Conservation (phyloP, 495 filamentous ascomycete genomes). For the Lasiosphaeriaceae sp. region DNA sequence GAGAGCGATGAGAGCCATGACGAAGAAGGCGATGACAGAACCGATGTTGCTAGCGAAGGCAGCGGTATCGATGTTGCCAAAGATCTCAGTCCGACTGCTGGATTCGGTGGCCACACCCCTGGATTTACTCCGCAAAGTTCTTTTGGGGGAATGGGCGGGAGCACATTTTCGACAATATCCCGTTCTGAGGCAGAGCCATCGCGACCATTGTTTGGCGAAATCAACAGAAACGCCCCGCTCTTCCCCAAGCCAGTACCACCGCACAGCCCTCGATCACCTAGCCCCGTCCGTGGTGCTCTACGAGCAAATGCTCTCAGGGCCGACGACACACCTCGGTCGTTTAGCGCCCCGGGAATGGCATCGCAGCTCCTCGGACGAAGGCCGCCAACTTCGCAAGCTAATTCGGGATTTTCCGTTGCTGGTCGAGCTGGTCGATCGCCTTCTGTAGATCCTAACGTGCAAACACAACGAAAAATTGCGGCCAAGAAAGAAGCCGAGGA, state of each 20-base stretch:
- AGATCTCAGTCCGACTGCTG: constrained; percentile 57
- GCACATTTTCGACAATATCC: constrained; percentile 42
- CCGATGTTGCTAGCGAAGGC: constrained; percentile 50
- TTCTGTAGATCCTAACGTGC: constrained; percentile 33
- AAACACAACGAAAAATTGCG: constrained; percentile 38
- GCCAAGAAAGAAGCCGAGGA: constrained; percentile 47
- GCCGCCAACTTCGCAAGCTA: constrained; percentile 17
- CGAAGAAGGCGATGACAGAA: constrained; percentile 40
- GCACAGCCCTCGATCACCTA: constrained; percentile 71
- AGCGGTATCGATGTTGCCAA: constrained; percentile 63
- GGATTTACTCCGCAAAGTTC: constrained; percentile 64
- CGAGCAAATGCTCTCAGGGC: constrained; percentile 45
- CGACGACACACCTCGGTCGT: constrained; percentile 47
- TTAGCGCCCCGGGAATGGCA: constrained; percentile 54
- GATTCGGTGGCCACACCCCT: constrained; percentile 45
- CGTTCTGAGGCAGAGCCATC: constrained; percentile 40
- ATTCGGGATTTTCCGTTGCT: constrained; percentile 16
- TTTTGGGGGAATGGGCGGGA: constrained; percentile 51
- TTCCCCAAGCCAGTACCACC: constrained; percentile 57
- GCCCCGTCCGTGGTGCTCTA: constrained; percentile 59
- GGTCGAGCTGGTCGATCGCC: constrained; percentile 6
- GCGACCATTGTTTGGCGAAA: constrained; percentile 62
- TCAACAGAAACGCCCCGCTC: constrained; percentile 47
- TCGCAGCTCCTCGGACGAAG: constrained; percentile 40
- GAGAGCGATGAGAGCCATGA: constrained; percentile 29